Evolutionary conservation across 768 basidiomycete genomes (phyloP).

Genomic region (Cyclocybe cylindracea): DNA sequence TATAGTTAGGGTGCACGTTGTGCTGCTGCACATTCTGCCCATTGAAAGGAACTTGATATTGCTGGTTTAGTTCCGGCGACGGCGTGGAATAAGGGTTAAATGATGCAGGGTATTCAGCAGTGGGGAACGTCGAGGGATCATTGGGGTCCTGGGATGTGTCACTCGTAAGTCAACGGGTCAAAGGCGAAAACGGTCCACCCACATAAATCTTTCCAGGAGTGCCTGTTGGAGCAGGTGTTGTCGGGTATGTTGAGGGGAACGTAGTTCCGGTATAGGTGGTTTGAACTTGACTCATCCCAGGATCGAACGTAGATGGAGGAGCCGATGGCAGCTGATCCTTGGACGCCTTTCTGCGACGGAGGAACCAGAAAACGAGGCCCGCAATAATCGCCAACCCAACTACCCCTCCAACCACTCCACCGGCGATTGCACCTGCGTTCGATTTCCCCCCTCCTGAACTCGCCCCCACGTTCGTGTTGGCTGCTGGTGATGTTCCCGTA

Average conservation of each 20-base stretch:
- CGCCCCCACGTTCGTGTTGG: background rate
- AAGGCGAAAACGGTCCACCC: constrained; percentile 14
- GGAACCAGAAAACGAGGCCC: constrained; percentile 27
- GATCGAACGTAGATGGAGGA: constrained; percentile 20
- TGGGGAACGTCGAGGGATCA: constrained; percentile 44
- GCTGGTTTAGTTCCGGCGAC: constrained; percentile 12
- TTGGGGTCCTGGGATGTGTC: constrained; percentile 30
- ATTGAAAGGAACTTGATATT: constrained; percentile 1
- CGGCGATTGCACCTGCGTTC: constrained; percentile 46
- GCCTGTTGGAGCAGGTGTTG: constrained; percentile 26
- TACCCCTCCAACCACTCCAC: constrained; percentile 62
- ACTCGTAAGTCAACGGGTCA: background rate
- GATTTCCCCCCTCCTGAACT: constrained; percentile 8
- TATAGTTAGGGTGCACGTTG: constrained; percentile 13
- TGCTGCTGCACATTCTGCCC: background rate
- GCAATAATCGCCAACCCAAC: constrained; percentile 45
- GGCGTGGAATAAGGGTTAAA: constrained; percentile 11
- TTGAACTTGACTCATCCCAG: constrained; percentile 1
- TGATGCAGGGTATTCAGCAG: constrained; percentile 1
- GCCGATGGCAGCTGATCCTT: background rate
- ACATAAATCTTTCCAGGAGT: constrained; percentile 31
- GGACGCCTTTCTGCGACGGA: constrained; percentile 21
- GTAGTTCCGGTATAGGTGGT: no score
- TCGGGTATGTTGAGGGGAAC: constrained; percentile 9
- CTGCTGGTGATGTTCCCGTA: constrained; percentile 18